These are phyloP conservation scores for Pythium brassicae DNA, from an alignment of 352 stramenopile genomes.

Conservation along the genomic window DNA sequence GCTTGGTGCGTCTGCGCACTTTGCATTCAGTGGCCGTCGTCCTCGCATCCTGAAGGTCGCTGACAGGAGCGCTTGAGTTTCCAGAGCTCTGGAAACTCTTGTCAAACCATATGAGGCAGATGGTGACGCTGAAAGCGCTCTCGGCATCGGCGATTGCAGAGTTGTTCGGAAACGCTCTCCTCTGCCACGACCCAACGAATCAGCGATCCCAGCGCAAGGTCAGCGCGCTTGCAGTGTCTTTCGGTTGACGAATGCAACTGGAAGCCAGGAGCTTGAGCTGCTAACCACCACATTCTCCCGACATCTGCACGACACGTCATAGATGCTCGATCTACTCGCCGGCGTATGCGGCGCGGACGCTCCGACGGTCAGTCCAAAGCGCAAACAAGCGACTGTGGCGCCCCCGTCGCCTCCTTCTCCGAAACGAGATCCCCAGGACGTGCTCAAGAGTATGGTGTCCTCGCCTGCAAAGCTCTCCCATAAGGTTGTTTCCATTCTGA, in stretches of 20 bases:
- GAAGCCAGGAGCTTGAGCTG: too few species aligned
- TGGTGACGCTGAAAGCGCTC: slow-evolving; percentile 42
- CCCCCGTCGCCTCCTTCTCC: slow-evolving; percentile 13
- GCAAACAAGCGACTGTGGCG: slow-evolving; percentile 18
- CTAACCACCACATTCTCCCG: too few species aligned
- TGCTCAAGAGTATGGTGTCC: slow-evolving; percentile 67
- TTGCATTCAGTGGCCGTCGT: not conserved
- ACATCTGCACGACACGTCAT: too few species aligned
- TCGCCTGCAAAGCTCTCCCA: too few species aligned
- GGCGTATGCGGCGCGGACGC: slow-evolving; percentile 29
- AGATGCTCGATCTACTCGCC: slow-evolving; percentile 66
- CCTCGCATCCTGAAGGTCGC: too few species aligned
- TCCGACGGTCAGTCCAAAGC: slow-evolving; percentile 15
- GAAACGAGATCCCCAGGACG: slow-evolving; percentile 29
- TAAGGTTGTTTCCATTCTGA: too few species aligned
- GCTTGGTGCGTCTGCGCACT: slow-evolving; percentile 27
- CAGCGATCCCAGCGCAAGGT: slow-evolving; percentile 72
- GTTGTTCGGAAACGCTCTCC: slow-evolving; percentile 43
- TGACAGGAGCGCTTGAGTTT: too few species aligned
- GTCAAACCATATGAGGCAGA: slow-evolving; percentile 50
- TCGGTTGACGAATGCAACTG: too few species aligned
- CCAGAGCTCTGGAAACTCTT: slow-evolving; percentile 71
- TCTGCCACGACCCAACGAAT: slow-evolving; percentile 50
- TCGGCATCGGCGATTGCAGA: slow-evolving; percentile 29
- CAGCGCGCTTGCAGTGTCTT: too few species aligned